Conservation (phyloP, 345 rosid species). For the Garcia nutans region DNA sequence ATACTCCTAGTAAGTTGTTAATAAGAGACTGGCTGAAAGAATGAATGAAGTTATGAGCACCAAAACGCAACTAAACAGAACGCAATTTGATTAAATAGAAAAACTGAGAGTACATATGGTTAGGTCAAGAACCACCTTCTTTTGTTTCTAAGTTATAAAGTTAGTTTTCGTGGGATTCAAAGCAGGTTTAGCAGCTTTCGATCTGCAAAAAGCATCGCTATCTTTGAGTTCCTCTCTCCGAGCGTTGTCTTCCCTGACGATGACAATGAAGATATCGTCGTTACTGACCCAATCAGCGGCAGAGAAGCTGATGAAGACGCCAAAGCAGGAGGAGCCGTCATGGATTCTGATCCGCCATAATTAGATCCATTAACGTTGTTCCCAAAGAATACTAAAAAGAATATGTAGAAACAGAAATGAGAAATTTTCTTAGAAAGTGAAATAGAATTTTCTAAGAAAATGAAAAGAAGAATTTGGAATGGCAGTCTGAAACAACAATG, state of each 20-base stretch:
- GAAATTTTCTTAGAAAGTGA: no score
- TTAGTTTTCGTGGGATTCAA: slow-evolving; percentile 56
- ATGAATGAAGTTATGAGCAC: neutral
- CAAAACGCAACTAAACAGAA: neutral
- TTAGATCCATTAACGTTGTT: slow-evolving; percentile 95
- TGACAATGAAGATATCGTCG: slow-evolving; percentile 21
- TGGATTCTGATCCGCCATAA: slow-evolving; percentile 70
- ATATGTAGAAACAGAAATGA: neutral
- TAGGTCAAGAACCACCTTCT: slow-evolving; percentile 45
- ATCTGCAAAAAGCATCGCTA: slow-evolving; percentile 82
- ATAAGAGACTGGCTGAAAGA: slow-evolving; percentile 89
- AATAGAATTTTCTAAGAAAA: no score
- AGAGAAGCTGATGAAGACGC: slow-evolving; percentile 33
- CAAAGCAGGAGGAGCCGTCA: slow-evolving; percentile 39
- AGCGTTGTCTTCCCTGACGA: slow-evolving; percentile 37
- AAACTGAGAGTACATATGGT: neutral
- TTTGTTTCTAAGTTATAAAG: slow-evolving; percentile 72
- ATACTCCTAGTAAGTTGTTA: slow-evolving; percentile 98
- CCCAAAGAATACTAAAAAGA: slow-evolving; percentile 74
- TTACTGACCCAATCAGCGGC: slow-evolving; percentile 20
- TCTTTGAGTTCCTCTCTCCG: slow-evolving; percentile 84
- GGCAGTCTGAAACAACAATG: no score
- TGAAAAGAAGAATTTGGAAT: no score
- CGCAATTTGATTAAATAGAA: neutral
- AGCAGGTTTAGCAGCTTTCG: slow-evolving; percentile 89